These are phyloP conservation scores for Casuarina equisetifolia DNA, from an alignment of 306 rosid species.

Conservation along the genomic window DNA sequence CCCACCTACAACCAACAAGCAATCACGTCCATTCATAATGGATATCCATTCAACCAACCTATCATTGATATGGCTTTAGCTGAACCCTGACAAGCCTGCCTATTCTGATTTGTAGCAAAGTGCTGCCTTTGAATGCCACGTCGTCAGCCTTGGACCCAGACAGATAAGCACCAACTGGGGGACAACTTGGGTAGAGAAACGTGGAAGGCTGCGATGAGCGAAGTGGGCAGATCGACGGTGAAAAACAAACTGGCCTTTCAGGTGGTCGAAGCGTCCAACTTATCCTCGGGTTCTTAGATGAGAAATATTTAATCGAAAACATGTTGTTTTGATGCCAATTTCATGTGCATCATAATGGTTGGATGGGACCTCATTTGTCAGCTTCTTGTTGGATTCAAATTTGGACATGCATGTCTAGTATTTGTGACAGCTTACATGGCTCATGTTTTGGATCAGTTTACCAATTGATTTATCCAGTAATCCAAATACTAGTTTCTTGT, in stretches of 20 bases:
- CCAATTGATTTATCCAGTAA: too few relatives aligned
- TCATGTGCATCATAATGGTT: background rate
- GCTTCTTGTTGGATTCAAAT: background rate
- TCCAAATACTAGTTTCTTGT: too few relatives aligned
- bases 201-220: background rate
- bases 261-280: slow-evolving; percentile 1
- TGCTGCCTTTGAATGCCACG: background rate
- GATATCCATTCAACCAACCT: too few relatives aligned
- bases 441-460: too few relatives aligned
- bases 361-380: background rate
- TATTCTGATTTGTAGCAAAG: too few relatives aligned
- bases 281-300: background rate
- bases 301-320: background rate
- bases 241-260: background rate
- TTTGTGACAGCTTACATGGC: background rate
- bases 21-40: too few relatives aligned
- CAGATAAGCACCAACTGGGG: background rate
- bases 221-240: background rate
- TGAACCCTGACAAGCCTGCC: too few relatives aligned
- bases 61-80: too few relatives aligned
- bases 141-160: too few relatives aligned
- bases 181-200: background rate
- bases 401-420: background rate
- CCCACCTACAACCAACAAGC: too few relatives aligned
- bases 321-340: background rate